Base-by-base conservation (phyloP, 2,329 filamentous ascomycete genomes). In the Paecilomyces dactylethromorphus region DNA sequence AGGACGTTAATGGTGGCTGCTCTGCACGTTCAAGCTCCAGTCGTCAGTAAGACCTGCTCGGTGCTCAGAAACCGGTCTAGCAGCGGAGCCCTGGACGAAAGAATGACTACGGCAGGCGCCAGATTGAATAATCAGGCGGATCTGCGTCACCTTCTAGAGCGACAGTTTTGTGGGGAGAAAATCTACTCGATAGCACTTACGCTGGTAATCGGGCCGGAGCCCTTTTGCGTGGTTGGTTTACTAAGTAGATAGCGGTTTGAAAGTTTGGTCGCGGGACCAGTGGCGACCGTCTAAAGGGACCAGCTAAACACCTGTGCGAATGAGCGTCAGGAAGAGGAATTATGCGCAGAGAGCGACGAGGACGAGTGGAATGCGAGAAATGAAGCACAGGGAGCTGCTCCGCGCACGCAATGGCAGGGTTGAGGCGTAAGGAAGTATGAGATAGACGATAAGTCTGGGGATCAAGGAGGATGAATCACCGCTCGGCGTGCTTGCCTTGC, bases 401-500 rank as follows among this genome's bases (percentile, higher is more conserved):
- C 2, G 39, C 2, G n/a, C 39, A 18, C n/a, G 39, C 39, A 45
- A 45, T 45, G 39, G 39, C 39, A 45, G 13, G n/a, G n/a, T 8
- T n/a, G 6, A 15, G 35, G 7, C 13, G 3, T 13, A 6, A 39
- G 35, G 6, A 39, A 39, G 35, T 13, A 15, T 15, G 35, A n/a
- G 32, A 33, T 33, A 33, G 26, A 29, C 26, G 26, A 29, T 29
- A 33, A 15, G 32, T 12, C 13, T 33, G 39, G 18, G 39, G n/a
- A 21, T 18, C 1, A 45, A 18, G 39, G 39, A 18, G 39, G 39
- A 45, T 45, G 39, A 45, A 45, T 45, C 7, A 45, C 39, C 39
- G n/a, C n/a, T 62, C 53, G 56, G 59, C 61, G 64, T 66, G 65
- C 57, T 45, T 55, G 57, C 53, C 62, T 60, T 56, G 51, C 55